phyloP scores from a whole-genome alignment of 2,329 filamentous ascomycete genomes.

The Stagonosporopsis vannaccii region DNA sequence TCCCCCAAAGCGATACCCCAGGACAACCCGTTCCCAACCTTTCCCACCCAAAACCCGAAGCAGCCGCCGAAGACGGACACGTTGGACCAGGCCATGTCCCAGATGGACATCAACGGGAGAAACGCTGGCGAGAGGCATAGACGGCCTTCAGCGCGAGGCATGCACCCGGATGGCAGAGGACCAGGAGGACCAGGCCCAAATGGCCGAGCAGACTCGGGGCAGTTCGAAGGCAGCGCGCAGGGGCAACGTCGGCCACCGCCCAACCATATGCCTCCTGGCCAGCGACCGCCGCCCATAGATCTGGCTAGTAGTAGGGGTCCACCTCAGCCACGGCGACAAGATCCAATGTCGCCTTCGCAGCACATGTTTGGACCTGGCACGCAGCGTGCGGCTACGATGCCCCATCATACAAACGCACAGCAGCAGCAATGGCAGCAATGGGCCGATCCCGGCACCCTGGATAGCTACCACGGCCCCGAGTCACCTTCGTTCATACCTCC shows the following conservation, averaged over 20 bases:
- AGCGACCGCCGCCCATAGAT: constrained; percentile 36
- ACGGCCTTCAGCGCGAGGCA: constrained; percentile 32
- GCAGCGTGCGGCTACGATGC: constrained; percentile 50
- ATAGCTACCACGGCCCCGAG: constrained; percentile 48
- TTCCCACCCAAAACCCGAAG: constrained; percentile 45
- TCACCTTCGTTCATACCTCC: constrained; percentile 46
- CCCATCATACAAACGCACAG: constrained; percentile 36
- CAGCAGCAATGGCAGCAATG: constrained; percentile 42
- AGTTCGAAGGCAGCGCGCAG: constrained; percentile 39
- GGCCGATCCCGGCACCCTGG: constrained; percentile 43
- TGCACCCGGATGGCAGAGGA: constrained; percentile 33
- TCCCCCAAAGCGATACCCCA: constrained; percentile 39
- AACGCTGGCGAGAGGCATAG: constrained; percentile 24
- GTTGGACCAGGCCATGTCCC: constrained; percentile 46
- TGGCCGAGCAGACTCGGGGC: constrained; percentile 45
- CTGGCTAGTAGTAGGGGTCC: constrained; percentile 23
- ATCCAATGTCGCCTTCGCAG: constrained; percentile 38
- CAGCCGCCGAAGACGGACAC: constrained; percentile 24
- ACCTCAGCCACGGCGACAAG: constrained; percentile 25
- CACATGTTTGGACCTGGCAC: constrained; percentile 40
- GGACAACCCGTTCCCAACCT: constrained; percentile 59
- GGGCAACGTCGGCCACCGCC: constrained; percentile 38
- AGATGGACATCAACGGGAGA: constrained; percentile 42
- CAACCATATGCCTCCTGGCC: constrained; percentile 35
- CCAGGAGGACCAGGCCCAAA: constrained; percentile 29